These are phyloP conservation scores for Ophiosphaerella narmari DNA, from an alignment of 2,329 filamentous ascomycete species.

Conservation along the genomic window DNA sequence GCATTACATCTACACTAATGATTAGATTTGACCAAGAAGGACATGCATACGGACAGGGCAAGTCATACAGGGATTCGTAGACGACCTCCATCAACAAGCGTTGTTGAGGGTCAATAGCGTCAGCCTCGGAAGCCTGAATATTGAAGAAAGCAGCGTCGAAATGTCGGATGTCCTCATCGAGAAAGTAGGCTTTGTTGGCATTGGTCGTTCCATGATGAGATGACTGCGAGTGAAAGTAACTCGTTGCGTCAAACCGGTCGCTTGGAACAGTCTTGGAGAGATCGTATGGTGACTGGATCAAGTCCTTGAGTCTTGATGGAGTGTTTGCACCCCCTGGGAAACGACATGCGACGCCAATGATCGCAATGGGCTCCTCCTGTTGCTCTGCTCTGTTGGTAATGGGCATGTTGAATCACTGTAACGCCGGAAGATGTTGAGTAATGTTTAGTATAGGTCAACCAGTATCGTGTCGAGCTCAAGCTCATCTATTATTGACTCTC, in stretches of 20 bases:
- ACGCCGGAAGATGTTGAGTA: background rate
- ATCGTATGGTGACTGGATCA: slow-evolving; percentile 20
- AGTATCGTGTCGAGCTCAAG: background rate
- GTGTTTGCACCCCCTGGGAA: slow-evolving; percentile 38
- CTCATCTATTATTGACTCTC: background rate
- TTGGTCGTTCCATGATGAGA: background rate
- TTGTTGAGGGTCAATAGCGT: slow-evolving; percentile 24
- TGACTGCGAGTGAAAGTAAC: background rate
- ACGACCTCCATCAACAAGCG: slow-evolving; percentile 19
- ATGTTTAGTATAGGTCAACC: background rate
- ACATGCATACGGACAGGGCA: slow-evolving; percentile 7
- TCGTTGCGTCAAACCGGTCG: background rate
- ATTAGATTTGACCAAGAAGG: background rate
- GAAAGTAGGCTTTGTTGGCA: slow-evolving; percentile 1
- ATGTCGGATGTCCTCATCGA: slow-evolving; percentile 8
- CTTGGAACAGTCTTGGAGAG: background rate
- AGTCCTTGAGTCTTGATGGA: slow-evolving; percentile 40
- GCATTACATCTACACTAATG: background rate
- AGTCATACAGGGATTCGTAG: slow-evolving; percentile 20
- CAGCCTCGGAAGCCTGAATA: slow-evolving; percentile 10
- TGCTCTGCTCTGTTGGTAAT: too few relatives aligned
- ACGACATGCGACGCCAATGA: slow-evolving; percentile 26
- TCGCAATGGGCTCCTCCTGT: slow-evolving; percentile 13
- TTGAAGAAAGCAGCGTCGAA: slow-evolving; percentile 25
- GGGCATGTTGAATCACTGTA: too few relatives aligned